Base-by-base conservation (phyloP, 192 early-diverging fungal genomes). In the Rhizophagus sp. region DNA sequence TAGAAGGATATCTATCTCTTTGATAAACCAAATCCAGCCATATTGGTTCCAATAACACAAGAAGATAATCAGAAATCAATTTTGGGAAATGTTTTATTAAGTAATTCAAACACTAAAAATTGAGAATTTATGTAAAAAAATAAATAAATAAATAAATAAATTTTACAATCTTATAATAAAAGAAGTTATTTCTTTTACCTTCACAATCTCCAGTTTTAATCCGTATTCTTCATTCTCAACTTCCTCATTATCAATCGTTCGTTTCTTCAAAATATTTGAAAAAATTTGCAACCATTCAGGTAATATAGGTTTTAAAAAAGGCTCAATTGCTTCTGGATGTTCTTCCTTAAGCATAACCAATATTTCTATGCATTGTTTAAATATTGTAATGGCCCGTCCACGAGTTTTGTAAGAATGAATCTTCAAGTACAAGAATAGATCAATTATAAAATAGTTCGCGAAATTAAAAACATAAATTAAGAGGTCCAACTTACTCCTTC, bases 331-430 rank as follows among this genome's bases (percentile, higher is more conserved):
- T 8, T 90, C 83, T 4, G 93, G 92, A 81, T 94, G 92, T 52
- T 93, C 93, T 41, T 90, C 90, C 47, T 95, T 91, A 68, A 97
- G 90, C 69, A 90, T 94, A 76, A 90, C 89, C 36, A 97, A 81
- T 85, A 95, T 96, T 76, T 96, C 94, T 11, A 97, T 85, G 74
- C 94, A 95, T 72, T 94, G 93, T 49, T 89, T 88, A 82, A 97
- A 95, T 61, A 99, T 94, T 25, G 89, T 84, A 12, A 96, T 91
- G 1, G 95, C 93, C 64, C 95, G 87, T 9, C 90, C 91, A 27
- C 96, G 88, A 6, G 93, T 94, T 61, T 86, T 86, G 49, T 85
- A 88, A 0, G 88, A 89, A 78, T 92, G 91, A 36, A 87, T 71
- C 90, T 91, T 71, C 47, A 24, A 39, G 30, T 13, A 22, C 27